Conservation (phyloP, 2,329 filamentous ascomycete genomes). For the Fusarium camptoceras region DNA sequence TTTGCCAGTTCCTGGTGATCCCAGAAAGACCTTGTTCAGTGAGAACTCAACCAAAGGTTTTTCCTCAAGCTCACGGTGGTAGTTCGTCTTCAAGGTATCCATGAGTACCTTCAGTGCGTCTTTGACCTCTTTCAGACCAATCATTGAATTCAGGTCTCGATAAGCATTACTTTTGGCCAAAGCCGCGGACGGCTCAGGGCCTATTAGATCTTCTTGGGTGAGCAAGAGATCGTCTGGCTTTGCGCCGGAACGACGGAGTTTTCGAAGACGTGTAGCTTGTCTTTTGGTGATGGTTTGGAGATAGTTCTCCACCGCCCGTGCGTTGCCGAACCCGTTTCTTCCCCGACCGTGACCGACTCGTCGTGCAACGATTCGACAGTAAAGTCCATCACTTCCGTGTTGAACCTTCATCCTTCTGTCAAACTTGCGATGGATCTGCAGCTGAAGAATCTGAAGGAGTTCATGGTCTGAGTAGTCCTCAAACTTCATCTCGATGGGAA, state of each 20-base stretch:
- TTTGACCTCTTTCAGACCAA: conserved; percentile 73
- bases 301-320: conserved; percentile 73
- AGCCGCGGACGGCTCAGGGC: conserved; percentile 70
- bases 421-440: conserved; percentile 67
- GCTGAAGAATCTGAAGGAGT: conserved; percentile 69
- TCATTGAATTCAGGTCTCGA: conserved; percentile 66
- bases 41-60: conserved; percentile 68
- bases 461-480: conserved; percentile 76
- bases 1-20: conserved; percentile 80
- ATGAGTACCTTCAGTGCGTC: conserved; percentile 67
- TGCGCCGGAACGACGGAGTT: conserved; percentile 56
- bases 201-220: conserved; percentile 76
- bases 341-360: conserved; percentile 73
- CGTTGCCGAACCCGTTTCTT: conserved; percentile 78
- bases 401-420: conserved; percentile 68
- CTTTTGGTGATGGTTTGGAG: conserved; percentile 65
- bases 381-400: conserved; percentile 69
- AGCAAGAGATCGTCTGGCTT: conserved; percentile 69
- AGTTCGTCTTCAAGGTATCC: conserved; percentile 73
- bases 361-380: conserved; percentile 70
- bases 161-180: conserved; percentile 67
- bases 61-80: conserved; percentile 72
- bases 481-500: conserved; percentile 75
- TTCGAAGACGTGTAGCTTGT: conserved; percentile 67
- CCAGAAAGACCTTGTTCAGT: conserved; percentile 77